These are phyloP conservation scores for Yarrowia galli DNA, from an alignment of 1,139 yeast species.

Conservation along the genomic window DNA sequence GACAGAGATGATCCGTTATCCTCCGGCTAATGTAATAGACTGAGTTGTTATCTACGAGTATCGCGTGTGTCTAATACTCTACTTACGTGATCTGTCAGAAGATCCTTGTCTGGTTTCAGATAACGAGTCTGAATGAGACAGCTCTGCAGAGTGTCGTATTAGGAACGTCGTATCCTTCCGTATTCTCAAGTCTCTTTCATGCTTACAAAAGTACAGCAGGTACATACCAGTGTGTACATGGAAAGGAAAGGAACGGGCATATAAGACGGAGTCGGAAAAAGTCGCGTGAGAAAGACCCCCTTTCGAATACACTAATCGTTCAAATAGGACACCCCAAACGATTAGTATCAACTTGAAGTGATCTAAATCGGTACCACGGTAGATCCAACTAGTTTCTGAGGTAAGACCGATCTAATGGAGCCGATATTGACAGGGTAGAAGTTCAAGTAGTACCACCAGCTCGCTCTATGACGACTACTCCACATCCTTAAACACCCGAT, in stretches of 20 bases:
- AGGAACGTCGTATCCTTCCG: not conserved
- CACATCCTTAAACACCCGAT: not conserved
- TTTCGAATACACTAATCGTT: too few species aligned
- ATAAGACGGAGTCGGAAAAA: not conserved
- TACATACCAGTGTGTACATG: not conserved
- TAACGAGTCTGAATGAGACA: not conserved
- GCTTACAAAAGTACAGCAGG: not conserved
- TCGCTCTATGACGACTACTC: not conserved
- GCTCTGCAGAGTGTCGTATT: not conserved
- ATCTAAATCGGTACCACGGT: not conserved
- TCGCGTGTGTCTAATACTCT: too few species aligned
- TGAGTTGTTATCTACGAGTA: not conserved
- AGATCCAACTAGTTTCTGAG: not conserved
- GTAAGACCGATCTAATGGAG: too few species aligned
- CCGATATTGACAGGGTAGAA: too few species aligned
- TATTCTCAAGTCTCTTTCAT: too few species aligned
- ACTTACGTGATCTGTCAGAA: too few species aligned
- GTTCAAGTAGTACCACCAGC: too few species aligned
- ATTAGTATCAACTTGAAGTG: not conserved
- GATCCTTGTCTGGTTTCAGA: not conserved
- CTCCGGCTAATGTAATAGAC: not conserved
- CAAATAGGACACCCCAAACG: not conserved
- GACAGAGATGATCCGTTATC: not conserved
- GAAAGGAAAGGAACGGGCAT: not conserved
- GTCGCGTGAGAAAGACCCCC: not conserved